A percentile compares a stretch with the other conserved stretches of the same genome.
Evolutionary conservation across 257 asterid species (phyloP).

Genomic region (Buddleja alternifolia): DNA sequence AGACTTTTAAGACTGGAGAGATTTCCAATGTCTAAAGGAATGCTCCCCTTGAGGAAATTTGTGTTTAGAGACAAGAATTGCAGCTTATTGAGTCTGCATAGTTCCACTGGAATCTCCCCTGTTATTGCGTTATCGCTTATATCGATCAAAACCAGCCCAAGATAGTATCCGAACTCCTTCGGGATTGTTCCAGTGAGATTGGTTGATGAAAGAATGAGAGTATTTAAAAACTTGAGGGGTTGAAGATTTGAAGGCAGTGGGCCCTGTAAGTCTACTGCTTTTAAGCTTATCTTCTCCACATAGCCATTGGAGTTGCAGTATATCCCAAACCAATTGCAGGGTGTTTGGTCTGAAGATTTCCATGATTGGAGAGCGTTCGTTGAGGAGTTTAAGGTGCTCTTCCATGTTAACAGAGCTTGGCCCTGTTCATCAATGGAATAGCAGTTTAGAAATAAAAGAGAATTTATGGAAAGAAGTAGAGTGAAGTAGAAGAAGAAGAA

Average conservation of each 20-base stretch:
- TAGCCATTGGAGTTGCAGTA: slow-evolving; percentile 59
- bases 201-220: slow-evolving; percentile 71
- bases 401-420: slow-evolving; percentile 78
- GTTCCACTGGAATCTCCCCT: slow-evolving; percentile 74
- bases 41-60: slow-evolving; percentile 60
- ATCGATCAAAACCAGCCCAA: slow-evolving; percentile 52
- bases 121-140: slow-evolving; percentile 70
- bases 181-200: slow-evolving; percentile 88
- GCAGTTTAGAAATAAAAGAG: slow-evolving; percentile 44
- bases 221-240: slow-evolving; percentile 50
- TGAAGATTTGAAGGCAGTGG: slow-evolving; percentile 76
- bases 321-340: slow-evolving; percentile 88
- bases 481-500: slow-evolving; percentile 28
- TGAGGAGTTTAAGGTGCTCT: slow-evolving; percentile 50
- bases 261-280: slow-evolving; percentile 74
- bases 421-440: slow-evolving; percentile 65
- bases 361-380: slow-evolving; percentile 53
- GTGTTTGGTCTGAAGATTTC: slow-evolving; percentile 51
- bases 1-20: slow-evolving; percentile 54
- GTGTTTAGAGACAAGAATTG: slow-evolving; percentile 55
- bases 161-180: slow-evolving; percentile 66
- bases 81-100: slow-evolving; percentile 62
- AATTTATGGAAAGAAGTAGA: slow-evolving; percentile 26
- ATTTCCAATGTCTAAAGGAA: slow-evolving; percentile 68
- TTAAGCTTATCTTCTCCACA: slow-evolving; percentile 59